Conservation (phyloP, 306 rosid genomes). For the Betula pendula region DNA sequence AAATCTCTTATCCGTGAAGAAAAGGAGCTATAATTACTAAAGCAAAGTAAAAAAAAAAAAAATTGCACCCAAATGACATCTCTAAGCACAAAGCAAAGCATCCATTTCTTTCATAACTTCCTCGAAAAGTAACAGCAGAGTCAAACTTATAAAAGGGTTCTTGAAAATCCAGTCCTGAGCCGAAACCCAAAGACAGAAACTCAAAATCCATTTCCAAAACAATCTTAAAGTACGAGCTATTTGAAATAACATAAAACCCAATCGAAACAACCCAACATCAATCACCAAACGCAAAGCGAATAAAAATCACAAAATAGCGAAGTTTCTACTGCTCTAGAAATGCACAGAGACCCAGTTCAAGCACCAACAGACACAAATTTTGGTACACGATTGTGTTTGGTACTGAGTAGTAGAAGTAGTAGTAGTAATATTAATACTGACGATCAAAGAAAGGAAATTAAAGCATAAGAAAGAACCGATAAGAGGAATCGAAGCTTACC, state of each 20-base stretch:
- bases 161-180: not conserved
- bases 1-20: not conserved
- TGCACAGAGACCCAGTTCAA: not conserved
- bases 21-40: not conserved
- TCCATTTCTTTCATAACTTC: not conserved
- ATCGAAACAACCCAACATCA: conserved; percentile 6
- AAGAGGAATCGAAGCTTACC: conserved; percentile 36
- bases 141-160: not conserved
- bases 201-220: not conserved
- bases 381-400: not conserved
- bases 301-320: conserved; percentile 12
- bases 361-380: not conserved
- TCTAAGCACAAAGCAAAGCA: not conserved
- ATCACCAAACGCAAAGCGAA: conserved; percentile 18
- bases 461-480: conserved; percentile 4
- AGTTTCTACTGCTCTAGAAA: conserved; percentile 3
- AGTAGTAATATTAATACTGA: not conserved
- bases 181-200: conserved; percentile 5
- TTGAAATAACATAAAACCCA: conserved; percentile 23
- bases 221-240: not conserved
- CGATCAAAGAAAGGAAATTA: not conserved
- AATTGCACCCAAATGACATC: not conserved
- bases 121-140: not conserved
- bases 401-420: not conserved
- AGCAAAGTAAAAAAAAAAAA: not conserved